phyloP scores from a whole-genome alignment of 257 asterid species.

The Vinca minor region DNA sequence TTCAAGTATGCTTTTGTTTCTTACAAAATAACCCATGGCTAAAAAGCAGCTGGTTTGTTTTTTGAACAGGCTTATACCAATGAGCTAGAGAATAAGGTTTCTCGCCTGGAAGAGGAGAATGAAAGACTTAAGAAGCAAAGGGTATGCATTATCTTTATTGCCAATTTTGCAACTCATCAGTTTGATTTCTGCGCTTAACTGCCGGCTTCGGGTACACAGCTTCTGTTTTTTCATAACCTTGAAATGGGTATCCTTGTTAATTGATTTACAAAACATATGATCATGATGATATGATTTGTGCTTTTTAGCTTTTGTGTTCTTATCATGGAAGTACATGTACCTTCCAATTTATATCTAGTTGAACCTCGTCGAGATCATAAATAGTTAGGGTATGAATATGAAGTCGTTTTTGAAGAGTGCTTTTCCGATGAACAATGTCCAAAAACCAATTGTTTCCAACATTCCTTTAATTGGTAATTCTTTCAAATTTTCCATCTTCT shows the following conservation, averaged over 20 bases:
- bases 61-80: constrained; percentile 73
- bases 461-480: neutral
- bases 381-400: neutral
- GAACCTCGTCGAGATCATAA: neutral
- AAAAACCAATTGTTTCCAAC: neutral
- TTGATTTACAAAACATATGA: neutral
- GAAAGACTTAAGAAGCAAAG: constrained; percentile 69
- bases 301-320: neutral
- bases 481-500: neutral
- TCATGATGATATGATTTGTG: neutral
- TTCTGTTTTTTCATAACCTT: neutral
- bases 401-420: neutral
- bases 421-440: neutral
- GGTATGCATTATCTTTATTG: constrained; percentile 32
- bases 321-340: neutral
- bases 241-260: neutral
- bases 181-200: neutral
- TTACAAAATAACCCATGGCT: constrained; percentile 1
- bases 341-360: neutral
- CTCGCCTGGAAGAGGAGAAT: constrained; percentile 83
- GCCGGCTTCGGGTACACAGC: neutral
- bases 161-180: constrained; percentile 2
- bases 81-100: constrained; percentile 89
- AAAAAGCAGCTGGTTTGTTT: constrained; percentile 13
- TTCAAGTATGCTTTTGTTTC: neutral